Conservation (phyloP, 371 early-diverging fungal species). For the Mucor circinelloides region DNA sequence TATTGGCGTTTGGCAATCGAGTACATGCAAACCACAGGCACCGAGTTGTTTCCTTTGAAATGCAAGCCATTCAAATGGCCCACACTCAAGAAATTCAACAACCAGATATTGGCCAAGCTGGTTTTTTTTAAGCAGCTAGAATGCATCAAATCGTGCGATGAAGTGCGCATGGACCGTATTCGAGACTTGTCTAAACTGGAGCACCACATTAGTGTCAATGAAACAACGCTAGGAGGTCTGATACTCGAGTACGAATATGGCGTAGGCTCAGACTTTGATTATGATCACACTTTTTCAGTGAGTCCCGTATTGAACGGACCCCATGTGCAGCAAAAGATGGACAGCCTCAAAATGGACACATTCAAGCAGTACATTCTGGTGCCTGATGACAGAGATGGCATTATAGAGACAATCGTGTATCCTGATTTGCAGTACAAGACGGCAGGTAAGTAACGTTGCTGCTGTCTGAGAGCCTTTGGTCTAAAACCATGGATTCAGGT, state of each 20-base stretch:
- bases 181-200: conserved; percentile 23
- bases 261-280: background rate
- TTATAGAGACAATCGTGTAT: conserved; percentile 30
- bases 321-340: conserved; percentile 2
- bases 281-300: background rate
- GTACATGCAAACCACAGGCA: conserved; percentile 3
- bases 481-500: background rate
- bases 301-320: background rate
- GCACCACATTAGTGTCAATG: background rate
- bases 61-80: conserved; percentile 32
- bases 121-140: conserved; percentile 44
- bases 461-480: too few relatives aligned
- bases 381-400: conserved; percentile 29
- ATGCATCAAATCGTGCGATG: conserved; percentile 29
- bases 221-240: conserved; percentile 13
- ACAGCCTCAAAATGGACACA: conserved; percentile 4
- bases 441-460: background rate
- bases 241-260: conserved; percentile 16
- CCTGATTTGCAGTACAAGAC: conserved; percentile 30
- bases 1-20: conserved; percentile 15
- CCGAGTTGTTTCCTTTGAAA: conserved; percentile 23
- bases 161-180: conserved; percentile 25
- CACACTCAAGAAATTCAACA: conserved; percentile 12
- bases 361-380: conserved; percentile 41
- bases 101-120: conserved; percentile 30